Base-by-base conservation (phyloP, 257 asterid species). In the Solanum bukasovii region DNA sequence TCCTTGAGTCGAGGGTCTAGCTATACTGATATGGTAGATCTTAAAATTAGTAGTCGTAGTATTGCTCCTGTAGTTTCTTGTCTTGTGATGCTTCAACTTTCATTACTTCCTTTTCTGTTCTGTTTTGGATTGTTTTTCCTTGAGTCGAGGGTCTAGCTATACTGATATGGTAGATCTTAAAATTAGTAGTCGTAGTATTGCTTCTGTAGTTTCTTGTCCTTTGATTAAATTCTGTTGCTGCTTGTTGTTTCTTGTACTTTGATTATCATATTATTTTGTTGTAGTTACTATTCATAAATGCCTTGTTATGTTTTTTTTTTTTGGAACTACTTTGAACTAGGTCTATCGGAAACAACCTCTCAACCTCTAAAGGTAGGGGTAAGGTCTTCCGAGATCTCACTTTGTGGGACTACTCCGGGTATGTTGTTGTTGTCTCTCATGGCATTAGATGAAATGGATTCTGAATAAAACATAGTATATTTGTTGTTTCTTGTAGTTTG, bases 201-300 rank as follows among this genome's bases (percentile, higher is more conserved):
- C 68, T 59, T 13, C 27, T 59, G 10, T 21, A 61, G 68, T 20
- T 59, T 21, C 13, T 4, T 61, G 29, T 9, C 68, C 68, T 61
- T 61, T 61, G 29, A 21, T 61, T 61, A 0, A 49, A 0, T 49
- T 21, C 0, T 21, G 13, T 0, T 59, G 9, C 0, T 21, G 6
- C 21, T 59, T 9, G 68, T 59, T 59, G 68, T 61, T 21, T 61
- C 6, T 12, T 25, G 73, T 67, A 67, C 34, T 67, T 25, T 5
- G 20, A 12, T 67, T 67, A 25, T 67, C 20, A 0, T n/a, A 65
- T 65, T 25, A 10, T 65, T 25, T 25, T 67, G 20, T 3, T 67
- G 34, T 67, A 25, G 0, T 67, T 25, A 67, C 10, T 67, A 0
- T 25, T 67, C 1, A 3, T 25, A 2, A 67, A 67, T 67, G 35